Evolutionary conservation across 257 asterid species (phyloP).

Genomic region (Przewalskia tangutica): DNA sequence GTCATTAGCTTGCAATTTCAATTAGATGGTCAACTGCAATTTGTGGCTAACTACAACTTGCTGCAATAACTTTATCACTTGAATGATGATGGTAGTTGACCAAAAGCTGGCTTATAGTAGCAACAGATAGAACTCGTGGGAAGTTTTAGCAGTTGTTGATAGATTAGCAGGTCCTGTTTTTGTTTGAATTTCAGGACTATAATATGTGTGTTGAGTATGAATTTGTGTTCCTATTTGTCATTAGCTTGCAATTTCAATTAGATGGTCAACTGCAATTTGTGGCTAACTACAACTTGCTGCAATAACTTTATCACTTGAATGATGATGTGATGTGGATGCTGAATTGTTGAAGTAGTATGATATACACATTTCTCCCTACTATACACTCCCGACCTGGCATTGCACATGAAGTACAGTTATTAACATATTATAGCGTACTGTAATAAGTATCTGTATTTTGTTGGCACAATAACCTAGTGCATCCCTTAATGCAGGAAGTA

Average conservation of each 20-base stretch:
- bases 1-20: too few relatives aligned
- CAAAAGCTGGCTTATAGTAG: too few relatives aligned
- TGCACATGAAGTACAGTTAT: background rate
- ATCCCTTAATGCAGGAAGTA: conserved; percentile 36
- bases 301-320: too few relatives aligned
- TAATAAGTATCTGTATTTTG: background rate
- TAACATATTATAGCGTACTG: background rate
- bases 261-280: background rate
- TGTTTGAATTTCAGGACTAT: too few relatives aligned
- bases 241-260: background rate
- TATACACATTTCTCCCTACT: background rate
- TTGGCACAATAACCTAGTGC: background rate
- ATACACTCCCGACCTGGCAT: background rate
- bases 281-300: background rate
- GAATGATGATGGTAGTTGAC: too few relatives aligned
- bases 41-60: too few relatives aligned
- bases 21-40: too few relatives aligned
- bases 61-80: too few relatives aligned
- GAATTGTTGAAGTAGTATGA: background rate
- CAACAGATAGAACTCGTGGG: too few relatives aligned
- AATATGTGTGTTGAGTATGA: background rate
- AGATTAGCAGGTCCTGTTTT: too few relatives aligned
- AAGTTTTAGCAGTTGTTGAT: too few relatives aligned
- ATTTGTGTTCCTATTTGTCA: background rate
- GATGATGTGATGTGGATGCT: background rate